phyloP scores from a whole-genome alignment of 2,329 filamentous ascomycete genomes.

The Lachnellula occidentalis region DNA sequence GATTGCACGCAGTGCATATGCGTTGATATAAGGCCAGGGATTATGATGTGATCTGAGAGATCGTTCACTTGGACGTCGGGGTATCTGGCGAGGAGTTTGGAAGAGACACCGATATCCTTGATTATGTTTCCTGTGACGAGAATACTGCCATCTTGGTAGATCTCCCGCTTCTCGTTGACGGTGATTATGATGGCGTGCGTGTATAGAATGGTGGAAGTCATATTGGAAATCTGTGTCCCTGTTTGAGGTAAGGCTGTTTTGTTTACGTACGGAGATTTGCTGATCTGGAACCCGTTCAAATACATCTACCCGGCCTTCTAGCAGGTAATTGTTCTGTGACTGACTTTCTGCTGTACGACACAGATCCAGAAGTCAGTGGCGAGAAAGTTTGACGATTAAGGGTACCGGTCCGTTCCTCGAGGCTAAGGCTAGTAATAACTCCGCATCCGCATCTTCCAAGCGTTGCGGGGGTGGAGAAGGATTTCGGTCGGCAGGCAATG shows the following conservation, averaged over 20 bases:
- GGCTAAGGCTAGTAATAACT: too few relatives aligned
- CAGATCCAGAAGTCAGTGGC: too few relatives aligned
- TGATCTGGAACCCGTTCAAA: background rate
- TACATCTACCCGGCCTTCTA: too few relatives aligned
- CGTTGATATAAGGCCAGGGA: constrained; percentile 2
- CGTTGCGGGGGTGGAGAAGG: too few relatives aligned
- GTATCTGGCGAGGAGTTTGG: constrained; percentile 1
- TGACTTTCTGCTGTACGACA: too few relatives aligned
- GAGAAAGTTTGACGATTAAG: too few relatives aligned
- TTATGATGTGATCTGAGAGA: constrained; percentile 1
- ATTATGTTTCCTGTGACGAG: constrained; percentile 3
- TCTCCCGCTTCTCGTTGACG: constrained; percentile 19
- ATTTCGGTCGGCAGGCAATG: too few relatives aligned
- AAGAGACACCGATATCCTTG: constrained; percentile 4
- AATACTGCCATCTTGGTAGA: constrained; percentile 27
- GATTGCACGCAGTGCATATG: constrained; percentile 7
- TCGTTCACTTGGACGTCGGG: background rate
- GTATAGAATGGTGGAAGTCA: constrained; percentile 1
- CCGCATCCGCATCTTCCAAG: too few relatives aligned
- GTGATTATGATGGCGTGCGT: constrained; percentile 6
- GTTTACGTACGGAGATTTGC: background rate
- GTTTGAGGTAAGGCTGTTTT: background rate
- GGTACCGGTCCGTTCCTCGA: too few relatives aligned
- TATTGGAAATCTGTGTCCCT: background rate
- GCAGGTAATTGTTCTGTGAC: too few relatives aligned